Evolutionary conservation across 192 early-diverging fungal genomes (phyloP).

Genomic region (Coemansia brasiliensis): DNA sequence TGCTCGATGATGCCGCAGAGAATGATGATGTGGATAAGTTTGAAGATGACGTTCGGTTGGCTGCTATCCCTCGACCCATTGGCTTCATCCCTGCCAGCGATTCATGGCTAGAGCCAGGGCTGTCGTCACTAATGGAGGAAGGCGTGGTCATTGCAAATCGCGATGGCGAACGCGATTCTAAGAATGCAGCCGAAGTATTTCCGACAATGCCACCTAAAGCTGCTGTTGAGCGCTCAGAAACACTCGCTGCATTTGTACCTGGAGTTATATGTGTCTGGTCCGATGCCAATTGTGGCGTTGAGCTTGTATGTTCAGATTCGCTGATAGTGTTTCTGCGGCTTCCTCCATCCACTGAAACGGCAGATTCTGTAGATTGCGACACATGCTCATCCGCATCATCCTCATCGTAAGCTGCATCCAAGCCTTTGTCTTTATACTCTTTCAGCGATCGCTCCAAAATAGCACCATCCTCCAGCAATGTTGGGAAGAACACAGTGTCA

Average conservation of each 20-base stretch:
- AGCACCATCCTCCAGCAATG: conserved; percentile 56
- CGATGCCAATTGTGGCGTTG: background rate
- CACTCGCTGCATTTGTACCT: background rate
- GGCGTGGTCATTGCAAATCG: conserved; percentile 23
- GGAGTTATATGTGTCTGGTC: background rate
- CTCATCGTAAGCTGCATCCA: conserved; percentile 8
- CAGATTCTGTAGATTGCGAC: background rate
- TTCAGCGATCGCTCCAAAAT: conserved; percentile 58
- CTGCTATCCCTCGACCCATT: background rate
- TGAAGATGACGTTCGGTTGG: background rate
- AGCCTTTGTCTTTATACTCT: conserved; percentile 28
- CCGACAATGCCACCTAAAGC: conserved; percentile 4
- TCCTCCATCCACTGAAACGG: background rate
- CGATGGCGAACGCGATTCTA: conserved; percentile 11
- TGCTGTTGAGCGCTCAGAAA: background rate
- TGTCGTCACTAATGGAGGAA: conserved; percentile 11
- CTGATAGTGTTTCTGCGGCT: background rate
- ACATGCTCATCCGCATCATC: background rate
- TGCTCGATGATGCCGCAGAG: background rate
- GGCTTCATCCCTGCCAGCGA: conserved; percentile 2
- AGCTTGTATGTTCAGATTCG: background rate
- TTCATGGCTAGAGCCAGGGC: conserved; percentile 20
- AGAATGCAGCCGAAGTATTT: conserved; percentile 1
- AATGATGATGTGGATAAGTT: background rate
- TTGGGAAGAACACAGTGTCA: conserved; percentile 74